Conservation (phyloP, 2,329 filamentous ascomycete species). For the Alternaria arborescens region DNA sequence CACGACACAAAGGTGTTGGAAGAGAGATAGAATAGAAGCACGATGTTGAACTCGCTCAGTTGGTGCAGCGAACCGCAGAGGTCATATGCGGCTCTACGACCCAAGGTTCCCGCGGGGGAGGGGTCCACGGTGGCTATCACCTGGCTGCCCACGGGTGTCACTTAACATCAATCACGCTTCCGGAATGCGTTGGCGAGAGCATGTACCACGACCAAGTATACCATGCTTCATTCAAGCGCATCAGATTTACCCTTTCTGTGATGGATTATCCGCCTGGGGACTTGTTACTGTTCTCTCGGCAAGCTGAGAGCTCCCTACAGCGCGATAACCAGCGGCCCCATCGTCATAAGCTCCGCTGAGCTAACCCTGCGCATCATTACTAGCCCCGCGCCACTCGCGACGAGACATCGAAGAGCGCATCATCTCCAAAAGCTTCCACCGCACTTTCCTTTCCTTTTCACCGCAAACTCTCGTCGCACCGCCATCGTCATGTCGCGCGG, state of each 20-base stretch:
- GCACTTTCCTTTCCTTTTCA: neutral
- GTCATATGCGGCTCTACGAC: constrained; percentile 17
- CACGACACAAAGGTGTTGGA: neutral
- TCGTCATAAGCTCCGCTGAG: constrained; percentile 15
- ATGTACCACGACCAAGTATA: neutral
- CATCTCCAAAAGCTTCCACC: constrained; percentile 12
- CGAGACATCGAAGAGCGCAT: constrained; percentile 12
- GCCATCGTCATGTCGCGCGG: constrained; percentile 32
- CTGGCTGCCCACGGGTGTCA: constrained; percentile 10
- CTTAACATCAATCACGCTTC: constrained; percentile 6
- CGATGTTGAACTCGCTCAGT: neutral
- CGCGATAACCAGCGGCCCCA: constrained; percentile 1
- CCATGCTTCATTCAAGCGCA: neutral
- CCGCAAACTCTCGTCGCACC: neutral
- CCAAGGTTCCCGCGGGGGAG: constrained; percentile 12
- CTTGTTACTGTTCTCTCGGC: neutral
- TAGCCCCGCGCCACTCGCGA: constrained; percentile 16
- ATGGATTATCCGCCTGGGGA: neutral
- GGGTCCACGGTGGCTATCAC: constrained; percentile 13
- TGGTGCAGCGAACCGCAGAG: constrained; percentile 12
- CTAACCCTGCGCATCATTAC: constrained; percentile 4
- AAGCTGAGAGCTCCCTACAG: neutral
- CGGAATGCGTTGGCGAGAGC: neutral
- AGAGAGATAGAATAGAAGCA: neutral
- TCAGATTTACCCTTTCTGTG: neutral